Evolutionary conservation across 495 filamentous ascomycete genomes (phyloP).

Genomic region (Penicillium paxilli): DNA sequence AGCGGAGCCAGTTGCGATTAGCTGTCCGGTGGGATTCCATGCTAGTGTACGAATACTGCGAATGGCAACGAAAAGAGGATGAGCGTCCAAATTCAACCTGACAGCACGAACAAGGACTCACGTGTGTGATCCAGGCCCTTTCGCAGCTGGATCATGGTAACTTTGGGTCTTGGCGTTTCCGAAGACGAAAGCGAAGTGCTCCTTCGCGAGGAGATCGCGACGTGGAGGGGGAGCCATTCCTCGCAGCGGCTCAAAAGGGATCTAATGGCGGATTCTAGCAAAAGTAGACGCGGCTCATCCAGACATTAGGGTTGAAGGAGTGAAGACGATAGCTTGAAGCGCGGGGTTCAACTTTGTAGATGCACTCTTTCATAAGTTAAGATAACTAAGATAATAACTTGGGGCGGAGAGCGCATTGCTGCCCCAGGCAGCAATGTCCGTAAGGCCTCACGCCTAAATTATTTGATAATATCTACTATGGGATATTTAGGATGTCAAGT

Average conservation of each 20-base stretch:
- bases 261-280: too few relatives aligned
- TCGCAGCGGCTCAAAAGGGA: constrained; percentile 12
- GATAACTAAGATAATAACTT: too few relatives aligned
- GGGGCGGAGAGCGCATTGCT: constrained; percentile 10
- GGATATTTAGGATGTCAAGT: too few relatives aligned
- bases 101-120: constrained; percentile 26
- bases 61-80: constrained; percentile 1
- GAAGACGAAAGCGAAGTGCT: constrained; percentile 61
- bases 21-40: constrained; percentile 85
- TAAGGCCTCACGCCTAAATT: too few relatives aligned
- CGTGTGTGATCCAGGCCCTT: constrained; percentile 54
- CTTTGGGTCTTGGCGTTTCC: constrained; percentile 57
- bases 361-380: too few relatives aligned
- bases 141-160: constrained; percentile 60
- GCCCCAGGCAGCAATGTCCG: constrained; percentile 19
- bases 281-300: too few relatives aligned
- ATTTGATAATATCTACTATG: too few relatives aligned
- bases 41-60: constrained; percentile 68
- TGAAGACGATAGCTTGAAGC: too few relatives aligned
- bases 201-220: constrained; percentile 59
- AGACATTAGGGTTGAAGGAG: too few relatives aligned
- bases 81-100: neutral
- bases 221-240: constrained; percentile 53
- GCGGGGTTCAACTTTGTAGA: too few relatives aligned
- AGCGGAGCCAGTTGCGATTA: constrained; percentile 82